These are phyloP conservation scores for Bidens hawaiensis DNA, from an alignment of 140 eudicot genomes.

Conservation along the genomic window DNA sequence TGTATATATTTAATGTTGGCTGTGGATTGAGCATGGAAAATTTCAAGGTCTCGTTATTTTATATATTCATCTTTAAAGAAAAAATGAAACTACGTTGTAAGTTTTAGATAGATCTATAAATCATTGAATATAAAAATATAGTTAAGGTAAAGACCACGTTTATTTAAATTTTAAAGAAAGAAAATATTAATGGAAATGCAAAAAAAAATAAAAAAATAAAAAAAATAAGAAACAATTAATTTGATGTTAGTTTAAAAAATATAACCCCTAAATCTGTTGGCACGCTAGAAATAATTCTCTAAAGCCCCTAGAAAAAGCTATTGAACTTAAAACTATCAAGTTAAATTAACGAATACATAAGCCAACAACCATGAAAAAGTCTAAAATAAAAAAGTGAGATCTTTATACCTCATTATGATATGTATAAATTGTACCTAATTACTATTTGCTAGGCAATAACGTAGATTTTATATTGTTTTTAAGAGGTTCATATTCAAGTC, in stretches of 20 bases:
- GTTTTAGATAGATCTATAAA: background rate
- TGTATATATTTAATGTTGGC: background rate
- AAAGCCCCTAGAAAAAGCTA: background rate
- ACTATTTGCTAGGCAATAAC: no score
- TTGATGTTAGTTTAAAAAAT: background rate
- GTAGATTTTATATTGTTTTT: no score
- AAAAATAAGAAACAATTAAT: background rate
- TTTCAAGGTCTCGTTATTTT: background rate
- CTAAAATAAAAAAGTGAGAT: background rate
- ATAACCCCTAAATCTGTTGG: background rate
- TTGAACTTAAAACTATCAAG: background rate
- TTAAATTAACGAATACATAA: background rate
- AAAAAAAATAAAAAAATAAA: no score
- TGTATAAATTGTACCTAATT: background rate
- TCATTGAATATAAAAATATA: background rate
- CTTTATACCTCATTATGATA: background rate
- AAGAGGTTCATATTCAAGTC: background rate
- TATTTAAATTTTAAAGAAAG: no score
- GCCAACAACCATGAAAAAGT: slow-evolving; percentile 3
- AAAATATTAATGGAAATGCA: no score
- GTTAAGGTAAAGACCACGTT: background rate
- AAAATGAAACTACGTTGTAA: background rate
- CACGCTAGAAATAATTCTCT: background rate
- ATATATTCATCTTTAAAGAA: background rate
- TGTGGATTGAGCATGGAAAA: background rate